Evolutionary conservation across 2,329 filamentous ascomycete species (phyloP), one percentile per base, ranked within the genome.

Genomic region (Domatiomyces globalis): DNA sequence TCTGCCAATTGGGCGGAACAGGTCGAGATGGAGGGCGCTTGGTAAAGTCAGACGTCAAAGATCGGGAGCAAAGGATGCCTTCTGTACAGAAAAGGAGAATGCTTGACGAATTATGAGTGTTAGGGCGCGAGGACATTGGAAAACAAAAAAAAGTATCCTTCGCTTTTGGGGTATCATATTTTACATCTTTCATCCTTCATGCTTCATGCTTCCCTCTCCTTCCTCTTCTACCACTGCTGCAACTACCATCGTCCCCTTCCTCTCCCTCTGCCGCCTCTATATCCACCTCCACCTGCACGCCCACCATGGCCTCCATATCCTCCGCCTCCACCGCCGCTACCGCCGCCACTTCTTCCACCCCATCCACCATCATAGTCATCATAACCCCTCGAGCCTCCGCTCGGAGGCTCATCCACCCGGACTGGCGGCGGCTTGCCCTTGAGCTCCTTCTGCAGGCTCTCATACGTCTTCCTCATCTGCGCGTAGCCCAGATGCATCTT

Each of bases 401-500:
- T 61, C 44, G 68, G 65, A 8, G 69, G 62, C 5, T 53, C 48
- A 25, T 75, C 74, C 50, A 77, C 73, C 60, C 79, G 74, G 18
- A 73, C 70, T 17, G 79, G 80, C 43, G 80, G 78, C 46, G 76
- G 73, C 25, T 85, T 74, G 1, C 83, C 83, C 64, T 87, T 85
- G 68, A 95, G 75, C 65, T 95, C 88, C 68, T 88, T 88, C 49
- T 84, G 84, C 56, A 98, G 80, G n/a, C 78, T 73, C 51, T 95
- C 88, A 63, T 80, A 88, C 2, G 88, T 92, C 75, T 92, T 94
- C 61, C 92, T 81, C 92, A 98, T 98, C 70, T 95, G 87, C 15
- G 92, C 92, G 66, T 96, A 98, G 0, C 92, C 92, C 52, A 98
- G 72, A 65, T 98, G 92, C 92, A 98, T 98, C 75, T 98, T 98